phyloP scores from a whole-genome alignment of 106 monocot genomes.

The Triglochin maritima region DNA sequence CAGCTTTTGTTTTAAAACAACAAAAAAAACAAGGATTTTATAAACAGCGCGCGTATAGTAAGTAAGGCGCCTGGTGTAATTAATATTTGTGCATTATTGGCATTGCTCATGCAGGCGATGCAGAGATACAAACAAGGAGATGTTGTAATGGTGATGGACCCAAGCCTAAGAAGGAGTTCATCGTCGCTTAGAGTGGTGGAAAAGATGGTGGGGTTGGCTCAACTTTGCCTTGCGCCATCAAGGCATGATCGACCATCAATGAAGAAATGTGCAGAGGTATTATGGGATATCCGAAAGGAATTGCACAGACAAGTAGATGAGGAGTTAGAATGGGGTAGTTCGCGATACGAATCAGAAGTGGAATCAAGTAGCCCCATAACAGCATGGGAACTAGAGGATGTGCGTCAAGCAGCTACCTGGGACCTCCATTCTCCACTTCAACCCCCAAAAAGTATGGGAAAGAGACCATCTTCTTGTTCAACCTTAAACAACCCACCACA shows the following conservation, averaged over 20 bases:
- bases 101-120: slow-evolving; percentile 40
- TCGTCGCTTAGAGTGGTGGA: slow-evolving; percentile 37
- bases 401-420: too few species aligned
- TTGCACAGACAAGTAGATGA: slow-evolving; percentile 7
- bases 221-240: slow-evolving; percentile 26
- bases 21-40: neutral
- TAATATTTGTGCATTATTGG: neutral
- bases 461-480: too few species aligned
- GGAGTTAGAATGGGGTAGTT: too few species aligned
- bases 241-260: slow-evolving; percentile 53
- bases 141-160: slow-evolving; percentile 60
- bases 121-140: slow-evolving; percentile 43
- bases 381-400: too few species aligned
- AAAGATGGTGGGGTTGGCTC: slow-evolving; percentile 39
- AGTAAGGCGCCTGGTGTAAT: too few species aligned
- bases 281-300: slow-evolving; percentile 63
- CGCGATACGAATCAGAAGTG: too few species aligned
- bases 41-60: too few species aligned
- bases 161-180: slow-evolving; percentile 40
- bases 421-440: too few species aligned
- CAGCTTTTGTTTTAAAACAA: too few species aligned
- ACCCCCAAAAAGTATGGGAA: too few species aligned
- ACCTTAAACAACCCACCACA: too few species aligned
- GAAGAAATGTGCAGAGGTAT: slow-evolving; percentile 48
- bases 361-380: too few species aligned